These are phyloP conservation scores for Thalassiosira gravida DNA, from an alignment of 352 stramenopile species.

Conservation along the genomic window DNA sequence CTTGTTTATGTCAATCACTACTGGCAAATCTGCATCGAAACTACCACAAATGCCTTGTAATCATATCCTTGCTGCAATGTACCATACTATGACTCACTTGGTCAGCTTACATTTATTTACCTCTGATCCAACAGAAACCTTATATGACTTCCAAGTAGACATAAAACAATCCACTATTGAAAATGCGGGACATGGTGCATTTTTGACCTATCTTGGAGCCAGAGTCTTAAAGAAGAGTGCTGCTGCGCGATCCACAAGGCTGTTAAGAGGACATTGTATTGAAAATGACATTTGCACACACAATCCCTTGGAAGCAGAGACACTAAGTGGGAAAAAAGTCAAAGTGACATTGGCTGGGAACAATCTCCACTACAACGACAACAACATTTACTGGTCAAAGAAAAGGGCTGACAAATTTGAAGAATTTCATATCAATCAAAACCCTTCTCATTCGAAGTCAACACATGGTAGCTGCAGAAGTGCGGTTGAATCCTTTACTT, in stretches of 20 bases:
- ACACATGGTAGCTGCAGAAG: too few species aligned
- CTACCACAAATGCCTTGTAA: too few species aligned
- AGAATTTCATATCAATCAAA: background rate
- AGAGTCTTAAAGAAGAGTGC: conserved; percentile 50
- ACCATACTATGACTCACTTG: conserved; percentile 2
- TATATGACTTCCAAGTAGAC: conserved; percentile 66
- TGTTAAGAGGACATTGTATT: conserved; percentile 32
- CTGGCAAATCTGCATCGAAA: too few species aligned
- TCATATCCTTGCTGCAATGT: too few species aligned
- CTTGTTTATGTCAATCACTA: too few species aligned
- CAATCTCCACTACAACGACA: conserved; percentile 60
- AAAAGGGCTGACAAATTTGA: conserved; percentile 13
- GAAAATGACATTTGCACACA: conserved; percentile 3
- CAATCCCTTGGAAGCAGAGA: conserved; percentile 24
- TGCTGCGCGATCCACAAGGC: conserved; percentile 6
- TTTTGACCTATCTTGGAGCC: conserved; percentile 76
- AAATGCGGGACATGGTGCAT: conserved; percentile 72
- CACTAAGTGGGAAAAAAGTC: conserved; percentile 21
- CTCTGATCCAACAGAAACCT: conserved; percentile 45
- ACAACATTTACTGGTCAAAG: conserved; percentile 42
- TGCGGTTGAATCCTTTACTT: too few species aligned
- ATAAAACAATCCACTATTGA: conserved; percentile 59
- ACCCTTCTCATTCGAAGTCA: background rate
- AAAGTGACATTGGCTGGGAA: conserved; percentile 54
- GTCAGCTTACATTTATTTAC: background rate